phyloP scores from a whole-genome alignment of 2,329 filamentous ascomycete species.

The Calonectria pauciramosa region DNA sequence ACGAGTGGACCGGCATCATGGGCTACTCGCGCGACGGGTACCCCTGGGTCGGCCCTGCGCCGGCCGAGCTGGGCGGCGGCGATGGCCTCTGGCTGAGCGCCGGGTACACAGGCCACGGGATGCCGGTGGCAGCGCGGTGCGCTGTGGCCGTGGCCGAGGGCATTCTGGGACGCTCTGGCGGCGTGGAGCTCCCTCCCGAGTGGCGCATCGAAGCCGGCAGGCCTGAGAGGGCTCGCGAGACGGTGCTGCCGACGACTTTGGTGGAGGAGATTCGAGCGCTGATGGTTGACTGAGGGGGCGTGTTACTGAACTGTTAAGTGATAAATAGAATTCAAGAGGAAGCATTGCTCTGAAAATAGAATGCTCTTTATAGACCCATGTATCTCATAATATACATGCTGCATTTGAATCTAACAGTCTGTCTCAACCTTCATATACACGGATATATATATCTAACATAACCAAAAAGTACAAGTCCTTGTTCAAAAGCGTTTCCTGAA shows the following conservation, averaged over 20 bases:
- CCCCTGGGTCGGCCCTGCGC: slow-evolving; percentile 81
- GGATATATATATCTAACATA: too few species aligned
- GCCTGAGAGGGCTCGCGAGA: slow-evolving; percentile 36
- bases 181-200: slow-evolving; percentile 59
- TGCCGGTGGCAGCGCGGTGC: slow-evolving; percentile 79
- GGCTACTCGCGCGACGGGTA: slow-evolving; percentile 76
- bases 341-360: not conserved
- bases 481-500: not conserved
- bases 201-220: slow-evolving; percentile 55
- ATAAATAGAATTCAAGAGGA: not conserved
- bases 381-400: not conserved
- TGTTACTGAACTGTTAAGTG: not conserved
- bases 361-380: not conserved
- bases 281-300: slow-evolving; percentile 29
- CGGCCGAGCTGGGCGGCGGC: slow-evolving; percentile 60
- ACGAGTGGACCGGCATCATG: slow-evolving; percentile 87
- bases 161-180: slow-evolving; percentile 61
- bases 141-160: slow-evolving; percentile 74
- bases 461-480: not conserved
- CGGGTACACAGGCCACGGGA: slow-evolving; percentile 82
- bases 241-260: slow-evolving; percentile 41
- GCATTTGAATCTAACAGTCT: not conserved
- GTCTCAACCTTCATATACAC: not conserved
- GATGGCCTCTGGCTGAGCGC: slow-evolving; percentile 70
- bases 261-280: slow-evolving; percentile 44